Evolutionary conservation across 805 yeast genomes (phyloP).

Genomic region (Starmerella bombicola): DNA sequence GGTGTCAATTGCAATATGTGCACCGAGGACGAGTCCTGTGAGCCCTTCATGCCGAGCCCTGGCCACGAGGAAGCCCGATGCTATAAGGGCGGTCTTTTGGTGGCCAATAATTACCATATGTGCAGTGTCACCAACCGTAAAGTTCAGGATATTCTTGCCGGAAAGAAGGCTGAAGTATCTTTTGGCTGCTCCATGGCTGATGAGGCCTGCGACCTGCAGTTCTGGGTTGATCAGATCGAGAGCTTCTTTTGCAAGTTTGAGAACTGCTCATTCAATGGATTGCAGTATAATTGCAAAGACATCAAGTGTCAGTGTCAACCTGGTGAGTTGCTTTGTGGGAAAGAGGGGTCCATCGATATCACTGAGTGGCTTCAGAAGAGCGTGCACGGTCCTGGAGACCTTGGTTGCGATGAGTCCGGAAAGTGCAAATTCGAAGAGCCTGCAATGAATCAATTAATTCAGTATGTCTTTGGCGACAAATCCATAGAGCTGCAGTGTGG

Average conservation of each 20-base stretch:
- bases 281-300: constrained; percentile 64
- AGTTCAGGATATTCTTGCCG: constrained; percentile 65
- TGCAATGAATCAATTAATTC: constrained; percentile 83
- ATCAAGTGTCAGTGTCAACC: constrained; percentile 86
- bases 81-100: constrained; percentile 70
- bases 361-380: constrained; percentile 85
- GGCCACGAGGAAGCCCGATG: constrained; percentile 73
- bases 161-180: constrained; percentile 80
- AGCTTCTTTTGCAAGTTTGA: constrained; percentile 79
- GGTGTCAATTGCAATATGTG: constrained; percentile 92
- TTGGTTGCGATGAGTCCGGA: constrained; percentile 55
- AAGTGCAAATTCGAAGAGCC: constrained; percentile 83
- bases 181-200: constrained; percentile 69
- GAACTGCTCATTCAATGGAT: constrained; percentile 53
- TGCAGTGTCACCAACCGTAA: constrained; percentile 87
- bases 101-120: constrained; percentile 72
- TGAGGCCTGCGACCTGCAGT: constrained; percentile 71
- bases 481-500: constrained; percentile 66
- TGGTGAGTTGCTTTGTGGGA: constrained; percentile 87
- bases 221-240: constrained; percentile 87
- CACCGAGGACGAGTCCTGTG: constrained; percentile 58
- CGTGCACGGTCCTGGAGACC: constrained; percentile 86
- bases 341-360: constrained; percentile 84
- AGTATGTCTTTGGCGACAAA: constrained; percentile 90
- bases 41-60: constrained; percentile 59